Base-by-base conservation (phyloP, 108 stramenopile genomes). In the Skeletonema menzelii region DNA sequence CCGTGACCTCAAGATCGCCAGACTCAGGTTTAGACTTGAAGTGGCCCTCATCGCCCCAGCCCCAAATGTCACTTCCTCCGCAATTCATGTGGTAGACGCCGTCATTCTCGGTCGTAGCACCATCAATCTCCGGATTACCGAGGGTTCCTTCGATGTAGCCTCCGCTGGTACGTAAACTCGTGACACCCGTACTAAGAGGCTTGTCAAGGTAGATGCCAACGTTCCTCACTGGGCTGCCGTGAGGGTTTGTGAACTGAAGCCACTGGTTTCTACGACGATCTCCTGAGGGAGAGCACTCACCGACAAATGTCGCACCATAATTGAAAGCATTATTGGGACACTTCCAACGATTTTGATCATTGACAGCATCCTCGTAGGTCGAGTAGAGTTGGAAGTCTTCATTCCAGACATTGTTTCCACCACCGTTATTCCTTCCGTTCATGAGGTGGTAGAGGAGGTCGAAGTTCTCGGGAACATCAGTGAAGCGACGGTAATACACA, bases 361-460 rank as follows among this genome's bases (percentile, higher is more conserved):
- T 42, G 59, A 80, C 17, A 19, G 83, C 83, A 56, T 84, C 83
- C 40, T 79, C 74, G 27, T 80, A 80, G n/a, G 63, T 76, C 8
- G 78, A 79, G 63, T 84, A 79, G 10, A 84, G 69, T 20, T 75
- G 20, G 47, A 84, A 80, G 58, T 79, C 79, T 20, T 56, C 56
- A 46, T 49, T 47, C 64, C 79, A 65, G 15, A 59, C 62, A 38
- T 76, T 80, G 4, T 56, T 38, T 4, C 28, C 62, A 42, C 11
- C 49, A 0, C 32, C 62, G 27, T 68, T 28, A 8, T 64, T 40
- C 17, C 30, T 6, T 4, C 40, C 47, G 22, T 77, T 69, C 37
- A 72, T 47, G 35, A 75, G 32, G 19, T 76, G 75, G 26, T 53
- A 1, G 12, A 79, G 58, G 14, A 76, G 62, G 40, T 80, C 64